Evolutionary conservation across 805 yeast species (phyloP).

Genomic region (Komagataella phaffii): DNA sequence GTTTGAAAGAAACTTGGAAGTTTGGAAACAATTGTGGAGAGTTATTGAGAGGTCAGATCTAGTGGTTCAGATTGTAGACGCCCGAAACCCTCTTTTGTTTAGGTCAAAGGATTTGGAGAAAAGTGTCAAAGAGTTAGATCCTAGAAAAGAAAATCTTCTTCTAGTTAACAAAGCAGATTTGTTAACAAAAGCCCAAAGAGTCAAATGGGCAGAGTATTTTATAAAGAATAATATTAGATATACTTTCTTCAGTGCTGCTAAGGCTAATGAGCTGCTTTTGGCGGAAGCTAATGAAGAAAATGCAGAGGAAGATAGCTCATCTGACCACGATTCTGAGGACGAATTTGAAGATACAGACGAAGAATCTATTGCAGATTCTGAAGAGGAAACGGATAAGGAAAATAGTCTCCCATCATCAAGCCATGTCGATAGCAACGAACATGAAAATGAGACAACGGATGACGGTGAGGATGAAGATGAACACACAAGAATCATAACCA

Average conservation of each 20-base stretch:
- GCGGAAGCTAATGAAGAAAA: conserved; percentile 11
- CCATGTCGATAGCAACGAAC: background rate
- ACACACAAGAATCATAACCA: conserved; percentile 57
- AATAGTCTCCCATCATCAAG: conserved; percentile 3
- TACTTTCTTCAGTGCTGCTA: conserved; percentile 86
- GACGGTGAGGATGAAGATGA: conserved; percentile 24
- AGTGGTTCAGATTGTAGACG: conserved; percentile 95
- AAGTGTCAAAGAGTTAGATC: conserved; percentile 68
- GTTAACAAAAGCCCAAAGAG: conserved; percentile 63
- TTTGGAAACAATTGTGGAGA: conserved; percentile 98
- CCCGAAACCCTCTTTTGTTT: conserved; percentile 84
- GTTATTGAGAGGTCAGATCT: conserved; percentile 91
- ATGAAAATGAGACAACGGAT: conserved; percentile 1
- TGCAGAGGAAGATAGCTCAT: conserved; percentile 9
- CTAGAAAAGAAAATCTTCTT: conserved; percentile 65
- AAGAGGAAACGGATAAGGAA: conserved; percentile 10
- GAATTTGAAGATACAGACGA: conserved; percentile 12
- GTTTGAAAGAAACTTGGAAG: conserved; percentile 92
- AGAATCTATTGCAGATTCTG: conserved; percentile 8
- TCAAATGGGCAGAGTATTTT: conserved; percentile 81
- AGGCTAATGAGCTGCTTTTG: conserved; percentile 40
- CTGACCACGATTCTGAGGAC: conserved; percentile 8
- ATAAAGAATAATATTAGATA: conserved; percentile 53
- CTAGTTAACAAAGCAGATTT: conserved; percentile 92
- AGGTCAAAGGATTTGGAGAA: conserved; percentile 74